These are phyloP conservation scores for Arthroderma sp. DNA, from an alignment of 2,329 filamentous ascomycete species.

Conservation along the genomic window DNA sequence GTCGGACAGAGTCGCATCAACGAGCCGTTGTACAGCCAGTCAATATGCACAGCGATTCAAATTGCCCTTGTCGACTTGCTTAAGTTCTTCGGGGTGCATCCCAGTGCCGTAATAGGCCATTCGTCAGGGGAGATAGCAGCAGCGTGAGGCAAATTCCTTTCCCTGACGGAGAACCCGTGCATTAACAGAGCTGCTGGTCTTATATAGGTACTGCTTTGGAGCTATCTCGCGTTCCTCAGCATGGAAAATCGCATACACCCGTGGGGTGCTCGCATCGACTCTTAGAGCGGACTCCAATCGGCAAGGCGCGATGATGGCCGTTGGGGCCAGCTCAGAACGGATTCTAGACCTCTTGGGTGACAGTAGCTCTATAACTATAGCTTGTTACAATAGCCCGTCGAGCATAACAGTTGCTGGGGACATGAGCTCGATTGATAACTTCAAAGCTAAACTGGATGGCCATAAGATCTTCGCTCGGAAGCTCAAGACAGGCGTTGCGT, in stretches of 20 bases:
- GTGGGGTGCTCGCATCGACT: constrained; percentile 10
- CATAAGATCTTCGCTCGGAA: constrained; percentile 8
- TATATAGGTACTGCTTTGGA: constrained; percentile 12
- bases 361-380: constrained; percentile 13
- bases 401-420: constrained; percentile 27
- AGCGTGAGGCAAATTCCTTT: no score
- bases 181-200: constrained; percentile 17
- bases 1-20: no score
- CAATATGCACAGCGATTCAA: constrained; percentile 20
- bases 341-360: constrained; percentile 4
- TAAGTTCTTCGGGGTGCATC: constrained; percentile 15
- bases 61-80: constrained; percentile 20
- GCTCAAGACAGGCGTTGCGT: constrained; percentile 17
- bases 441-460: constrained; percentile 11
- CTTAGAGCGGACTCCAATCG: background rate
- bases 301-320: constrained; percentile 11
- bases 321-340: no score
- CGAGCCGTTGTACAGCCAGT: constrained; percentile 18
- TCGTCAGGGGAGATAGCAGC: constrained; percentile 23
- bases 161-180: no score
- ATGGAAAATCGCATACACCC: constrained; percentile 11
- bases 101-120: constrained; percentile 19
- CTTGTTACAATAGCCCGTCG: constrained; percentile 25
- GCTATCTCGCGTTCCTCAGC: constrained; percentile 10
- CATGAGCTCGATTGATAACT: constrained; percentile 11